These are phyloP conservation scores for Strigomonas galati DNA, from an alignment of 208 protist species.

Conservation along the genomic window DNA sequence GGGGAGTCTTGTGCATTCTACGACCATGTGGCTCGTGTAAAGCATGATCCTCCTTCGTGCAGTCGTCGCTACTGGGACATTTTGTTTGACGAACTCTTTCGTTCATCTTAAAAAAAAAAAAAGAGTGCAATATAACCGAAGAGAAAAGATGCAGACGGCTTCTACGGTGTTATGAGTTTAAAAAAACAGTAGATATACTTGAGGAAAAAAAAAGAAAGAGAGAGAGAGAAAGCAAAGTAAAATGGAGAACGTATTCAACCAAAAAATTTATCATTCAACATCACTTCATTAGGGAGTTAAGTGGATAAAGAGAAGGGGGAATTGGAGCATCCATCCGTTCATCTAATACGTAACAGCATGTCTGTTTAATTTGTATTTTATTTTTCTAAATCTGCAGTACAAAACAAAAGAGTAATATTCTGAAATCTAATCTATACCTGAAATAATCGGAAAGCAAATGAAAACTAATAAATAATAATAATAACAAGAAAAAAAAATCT, in stretches of 20 bases:
- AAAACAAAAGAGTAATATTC: neutral
- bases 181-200: neutral
- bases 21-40: no score
- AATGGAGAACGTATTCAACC: neutral
- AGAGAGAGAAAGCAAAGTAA: conserved; percentile 1
- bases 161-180: neutral
- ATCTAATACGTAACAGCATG: no score
- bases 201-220: conserved; percentile 6
- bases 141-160: neutral
- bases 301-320: neutral
- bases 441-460: no score
- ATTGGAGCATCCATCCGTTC: no score
- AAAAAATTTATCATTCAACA: neutral
- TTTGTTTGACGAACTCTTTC: no score
- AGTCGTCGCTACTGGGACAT: no score
- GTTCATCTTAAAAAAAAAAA: neutral
- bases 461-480: no score
- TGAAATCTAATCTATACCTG: neutral
- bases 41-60: no score
- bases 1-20: no score
- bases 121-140: neutral
- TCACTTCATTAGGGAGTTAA: conserved; percentile 6
- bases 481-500: no score
- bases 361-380: no score
- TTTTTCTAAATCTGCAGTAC: no score